Percentiles rank a stretch among this genome's conserved stretches.
Evolutionary conservation across 345 rosid species (phyloP).

Genomic region (Populus ilicifolia): DNA sequence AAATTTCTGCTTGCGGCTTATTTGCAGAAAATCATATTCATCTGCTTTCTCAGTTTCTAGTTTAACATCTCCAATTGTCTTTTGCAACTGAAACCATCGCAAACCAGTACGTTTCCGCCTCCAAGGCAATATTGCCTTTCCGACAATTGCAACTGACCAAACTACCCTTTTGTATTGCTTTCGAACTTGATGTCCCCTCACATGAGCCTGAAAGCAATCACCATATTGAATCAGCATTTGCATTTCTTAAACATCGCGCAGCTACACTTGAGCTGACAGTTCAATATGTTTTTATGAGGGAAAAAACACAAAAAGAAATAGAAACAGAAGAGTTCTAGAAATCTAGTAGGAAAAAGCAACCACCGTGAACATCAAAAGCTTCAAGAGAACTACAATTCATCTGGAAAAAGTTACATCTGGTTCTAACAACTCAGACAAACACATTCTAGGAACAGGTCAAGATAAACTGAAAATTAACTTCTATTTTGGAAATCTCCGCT

Average conservation of each 20-base stretch:
- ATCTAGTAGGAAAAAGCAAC: neutral
- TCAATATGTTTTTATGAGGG: neutral
- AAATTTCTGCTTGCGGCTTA: conserved; percentile 50
- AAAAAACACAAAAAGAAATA: neutral
- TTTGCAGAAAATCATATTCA: conserved; percentile 51
- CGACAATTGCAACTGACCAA: conserved; percentile 62
- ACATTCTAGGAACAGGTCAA: neutral
- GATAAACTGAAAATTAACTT: no score
- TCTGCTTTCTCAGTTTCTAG: conserved; percentile 28
- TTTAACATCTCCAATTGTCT: neutral
- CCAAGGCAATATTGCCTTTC: conserved; percentile 64
- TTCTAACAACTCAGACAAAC: neutral
- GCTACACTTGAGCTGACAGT: neutral
- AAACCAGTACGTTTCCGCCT: conserved; percentile 58
- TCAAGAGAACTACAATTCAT: neutral
- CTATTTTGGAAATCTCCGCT: no score
- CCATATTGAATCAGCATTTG: neutral
- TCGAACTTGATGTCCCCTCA: conserved; percentile 63
- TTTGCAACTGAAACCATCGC: conserved; percentile 47
- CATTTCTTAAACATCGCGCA: neutral
- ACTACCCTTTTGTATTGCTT: conserved; percentile 55
- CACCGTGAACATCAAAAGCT: neutral
- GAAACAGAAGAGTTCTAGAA: neutral
- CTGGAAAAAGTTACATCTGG: neutral
- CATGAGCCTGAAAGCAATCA: conserved; percentile 49